A percentile compares a stretch with the other conserved stretches of the same genome.
Conservation (phyloP, 192 early-diverging fungal species). For the Backusella mclennaniae region DNA sequence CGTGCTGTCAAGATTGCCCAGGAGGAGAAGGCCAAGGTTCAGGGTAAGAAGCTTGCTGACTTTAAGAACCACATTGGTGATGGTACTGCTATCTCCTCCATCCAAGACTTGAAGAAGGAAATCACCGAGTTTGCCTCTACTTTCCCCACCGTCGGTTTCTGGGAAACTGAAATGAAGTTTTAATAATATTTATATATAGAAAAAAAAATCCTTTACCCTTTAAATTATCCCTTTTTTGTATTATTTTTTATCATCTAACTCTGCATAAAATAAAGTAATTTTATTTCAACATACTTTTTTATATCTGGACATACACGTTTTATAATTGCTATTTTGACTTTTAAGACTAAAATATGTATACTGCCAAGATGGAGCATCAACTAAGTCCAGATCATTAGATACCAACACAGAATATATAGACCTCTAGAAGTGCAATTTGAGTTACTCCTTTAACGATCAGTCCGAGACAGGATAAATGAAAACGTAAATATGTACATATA, state of each 20-base stretch:
- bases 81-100: slow-evolving; percentile 52
- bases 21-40: slow-evolving; percentile 63
- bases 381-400: background rate
- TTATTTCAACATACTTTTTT: background rate
- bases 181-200: slow-evolving; percentile 5
- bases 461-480: too few relatives aligned
- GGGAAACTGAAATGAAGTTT: slow-evolving; percentile 65
- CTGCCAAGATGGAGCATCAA: background rate
- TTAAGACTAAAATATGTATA: background rate
- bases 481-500: too few relatives aligned
- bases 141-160: slow-evolving; percentile 91
- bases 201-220: background rate
- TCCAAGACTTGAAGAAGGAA: slow-evolving; percentile 72
- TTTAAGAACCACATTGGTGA: slow-evolving; percentile 87
- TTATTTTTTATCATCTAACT: background rate
- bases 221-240: background rate
- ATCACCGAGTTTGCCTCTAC: slow-evolving; percentile 79
- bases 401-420: too few relatives aligned
- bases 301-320: background rate
- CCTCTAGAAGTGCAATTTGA: background rate
- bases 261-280: background rate
- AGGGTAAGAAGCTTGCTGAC: slow-evolving; percentile 76
- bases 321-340: background rate
- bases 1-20: slow-evolving; percentile 80
- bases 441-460: background rate